Percentiles rank a stretch among this genome's conserved stretches.
phyloP scores from a whole-genome alignment of 768 basidiomycete genomes.

The Macrocybe gigantea region DNA sequence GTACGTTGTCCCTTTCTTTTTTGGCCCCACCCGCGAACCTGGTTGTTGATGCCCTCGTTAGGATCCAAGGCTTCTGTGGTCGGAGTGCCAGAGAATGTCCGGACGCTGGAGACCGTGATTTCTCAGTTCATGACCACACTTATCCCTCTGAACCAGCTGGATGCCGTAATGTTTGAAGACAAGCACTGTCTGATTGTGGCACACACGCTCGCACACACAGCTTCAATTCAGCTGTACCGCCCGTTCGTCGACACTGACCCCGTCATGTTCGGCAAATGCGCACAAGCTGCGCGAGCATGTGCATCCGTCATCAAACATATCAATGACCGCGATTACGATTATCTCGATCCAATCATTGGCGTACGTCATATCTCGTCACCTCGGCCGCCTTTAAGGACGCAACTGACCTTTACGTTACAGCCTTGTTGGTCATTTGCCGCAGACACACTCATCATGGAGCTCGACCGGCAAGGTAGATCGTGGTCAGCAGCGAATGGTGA shows the following conservation, averaged over 20 bases:
- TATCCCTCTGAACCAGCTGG: slow-evolving; percentile 60
- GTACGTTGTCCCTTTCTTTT: slow-evolving; percentile 27
- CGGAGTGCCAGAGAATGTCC: slow-evolving; percentile 51
- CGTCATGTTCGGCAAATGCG: slow-evolving; percentile 59
- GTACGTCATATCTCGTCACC: slow-evolving; percentile 33
- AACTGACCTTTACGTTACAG: slow-evolving; percentile 23
- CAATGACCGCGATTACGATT: slow-evolving; percentile 57
- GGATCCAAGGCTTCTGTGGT: slow-evolving; percentile 30
- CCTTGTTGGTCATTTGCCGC: slow-evolving; percentile 69
- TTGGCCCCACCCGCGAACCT: slow-evolving; percentile 3
- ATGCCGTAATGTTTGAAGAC: slow-evolving; percentile 47
- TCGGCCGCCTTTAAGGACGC: slow-evolving; percentile 6
- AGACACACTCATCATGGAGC: slow-evolving; percentile 61
- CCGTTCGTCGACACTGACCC: slow-evolving; percentile 56
- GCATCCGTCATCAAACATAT: slow-evolving; percentile 58
- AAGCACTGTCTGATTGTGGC: slow-evolving; percentile 52
- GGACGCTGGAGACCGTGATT: slow-evolving; percentile 58
- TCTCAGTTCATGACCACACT: slow-evolving; percentile 57
- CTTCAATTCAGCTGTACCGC: slow-evolving; percentile 61
- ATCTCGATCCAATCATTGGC: slow-evolving; percentile 74
- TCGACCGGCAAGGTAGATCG: slow-evolving; percentile 55
- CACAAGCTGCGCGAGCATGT: slow-evolving; percentile 56
- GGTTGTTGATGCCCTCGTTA: slow-evolving; percentile 22
- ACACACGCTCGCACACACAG: slow-evolving; percentile 62
- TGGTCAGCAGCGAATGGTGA: slow-evolving; percentile 62